Evolutionary conservation across 2,329 filamentous ascomycete genomes (phyloP), one percentile per base, ranked within the genome.

Genomic region (Curvularia verruculosa): DNA sequence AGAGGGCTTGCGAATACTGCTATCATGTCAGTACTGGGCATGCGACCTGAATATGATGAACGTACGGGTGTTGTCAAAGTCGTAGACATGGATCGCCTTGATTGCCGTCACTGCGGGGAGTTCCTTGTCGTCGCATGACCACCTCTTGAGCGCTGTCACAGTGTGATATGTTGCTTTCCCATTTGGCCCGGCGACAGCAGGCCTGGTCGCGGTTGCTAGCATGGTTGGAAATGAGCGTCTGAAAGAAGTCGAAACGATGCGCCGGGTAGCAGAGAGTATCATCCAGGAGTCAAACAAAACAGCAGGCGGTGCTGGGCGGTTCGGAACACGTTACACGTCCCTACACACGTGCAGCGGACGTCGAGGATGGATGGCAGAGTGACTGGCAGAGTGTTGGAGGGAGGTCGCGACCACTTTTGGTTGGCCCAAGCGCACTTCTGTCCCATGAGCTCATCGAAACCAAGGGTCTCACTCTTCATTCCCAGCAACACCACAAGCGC

Each of bases 51-150:
- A 49, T 60, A 47, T 40, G 50, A 39, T 36, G 44, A 36, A 61
- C 88, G 75, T 81, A 94, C 91, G 80, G 36, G 94, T 98, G 73
- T 99, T 98, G 78, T 99, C 95, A 76, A 98, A 99, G 77, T 99
- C 95, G 80, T 98, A 98, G 66, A 99, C 85, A 73, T 98, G 94
- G 50, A 99, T 87, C 8, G 87, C 80, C 74, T 86, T 91, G 77
- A 98, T 89, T 53, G 86, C 82, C 40, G 89, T 82, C 10, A 87
- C 82, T 29, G 85, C 84, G 85, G 92, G 91, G 31, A 95, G 81
- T 59, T 88, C 84, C 71, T 86, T 89, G 70, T 87, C 87, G 59
- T 88, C 80, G 66, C 92, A 87, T 39, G 91, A 96, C 93, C 93
- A 97, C 65, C 93, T 83, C 76, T 88, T 89, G 61, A 96, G 80